Evolutionary conservation across 371 early-diverging fungal genomes (phyloP), one percentile per base, ranked within the genome.

Genomic region (Paraphysoderma sedebokerense): DNA sequence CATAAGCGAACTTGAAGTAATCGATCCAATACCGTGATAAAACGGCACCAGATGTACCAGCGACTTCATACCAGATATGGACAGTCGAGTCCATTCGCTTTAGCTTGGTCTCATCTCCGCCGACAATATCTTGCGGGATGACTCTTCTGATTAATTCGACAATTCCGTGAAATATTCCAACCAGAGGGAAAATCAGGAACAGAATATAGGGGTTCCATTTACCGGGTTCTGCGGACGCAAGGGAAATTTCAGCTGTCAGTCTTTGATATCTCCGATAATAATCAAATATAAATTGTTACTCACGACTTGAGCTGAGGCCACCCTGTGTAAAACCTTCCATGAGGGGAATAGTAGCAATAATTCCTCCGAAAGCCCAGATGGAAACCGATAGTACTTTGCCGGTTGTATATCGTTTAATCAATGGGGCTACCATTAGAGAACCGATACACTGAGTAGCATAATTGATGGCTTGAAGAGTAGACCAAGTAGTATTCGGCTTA

Each of bases 131-230:
- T n/a, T 50, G 48, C 39, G 72, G 72, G 27, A 72, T 66, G 52
- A 70, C 63, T 46, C 72, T 66, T n/a, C 72, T 67, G 26, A 72
- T 64, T 23, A 72, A 51, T 44, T 71, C 71, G 27, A 71, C 56
- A 55, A 65, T 63, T 13, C 71, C 71, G 36, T 63, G 66, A 52
- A 61, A 63, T 47, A 66, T 48, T 38, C 69, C 69, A 33, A 61
- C 59, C 24, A 59, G 44, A 9, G 51, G 46, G 54, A 61, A 67
- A 44, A 66, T n/a, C 26, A 59, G 53, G 52, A 60, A 70, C 38
- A 67, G 44, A 19, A 63, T 38, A 26, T 51, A 2, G 3, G 54
- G 38, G 33, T 49, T 24, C 66, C 65, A 65, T 15, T 19, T 1
- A 15, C 64, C 64, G 12, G 15, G n/a, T n/a, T n/a, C n/a, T 17